Evolutionary conservation across 1,139 yeast species (phyloP), one percentile per base, ranked within the genome.

Genomic region (Magnusiomyces ingens): DNA sequence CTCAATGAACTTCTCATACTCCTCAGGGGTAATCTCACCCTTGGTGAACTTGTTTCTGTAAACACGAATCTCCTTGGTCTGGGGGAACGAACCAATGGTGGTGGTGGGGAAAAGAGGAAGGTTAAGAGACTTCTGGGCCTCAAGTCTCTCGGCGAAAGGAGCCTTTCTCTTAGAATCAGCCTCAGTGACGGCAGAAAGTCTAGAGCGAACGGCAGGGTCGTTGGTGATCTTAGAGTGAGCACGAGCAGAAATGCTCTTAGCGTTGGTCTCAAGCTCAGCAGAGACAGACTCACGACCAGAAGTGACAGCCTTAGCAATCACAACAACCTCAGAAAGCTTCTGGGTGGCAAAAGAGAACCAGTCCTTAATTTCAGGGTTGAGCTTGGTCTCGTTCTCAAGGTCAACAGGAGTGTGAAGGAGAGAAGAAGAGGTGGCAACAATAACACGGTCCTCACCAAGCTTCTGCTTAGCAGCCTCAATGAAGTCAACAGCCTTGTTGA

Each of bases 11-110:
- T 83, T 76, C 76, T 93, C 96, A 79, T 93, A 93, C 75, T 90
- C 91, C 76, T 86, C 95, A 72, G 90, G 85, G 70, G 97, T 75
- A 70, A 93, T 84, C 70, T 87, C 85, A 74, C 99, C 98, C 85
- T 93, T 93, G 75, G 85, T 80, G 77, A 87, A 90, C 80, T 93
- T 93, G 85, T 91, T 90, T 83, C 99, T 91, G 85, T 87, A 86
- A 75, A 91, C 75, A 82, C 99, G 89, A 76, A 93, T 93, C 74
- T 93, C 99, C 81, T 89, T 88, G 74, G 99, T 93, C 82, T 93
- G 99, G 68, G 99, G 99, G 97, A 93, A 93, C 62, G 99, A 93
- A 77, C 99, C 99, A 75, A 93, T 93, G 68, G 99, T 93, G 74
- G 99, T 93, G 72, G 99, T 91, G 77, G 99, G 99, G 96, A 93